Percentiles rank a stretch among this genome's conserved stretches.
phyloP scores from a whole-genome alignment of 495 filamentous ascomycete genomes.

The Evernia prunastri region DNA sequence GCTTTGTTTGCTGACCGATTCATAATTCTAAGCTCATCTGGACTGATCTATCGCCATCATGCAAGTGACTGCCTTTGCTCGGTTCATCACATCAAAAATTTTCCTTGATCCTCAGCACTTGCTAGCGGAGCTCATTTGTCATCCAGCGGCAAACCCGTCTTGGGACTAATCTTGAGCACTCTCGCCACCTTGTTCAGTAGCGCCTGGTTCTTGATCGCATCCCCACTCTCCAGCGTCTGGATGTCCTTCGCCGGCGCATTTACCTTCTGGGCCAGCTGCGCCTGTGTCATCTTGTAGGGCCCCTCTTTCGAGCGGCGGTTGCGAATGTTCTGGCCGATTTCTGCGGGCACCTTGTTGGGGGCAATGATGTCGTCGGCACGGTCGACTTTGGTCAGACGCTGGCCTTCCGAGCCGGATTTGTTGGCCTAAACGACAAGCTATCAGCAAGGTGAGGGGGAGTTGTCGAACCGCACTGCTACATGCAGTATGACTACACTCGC shows the following conservation, averaged over 20 bases:
- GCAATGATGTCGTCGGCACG: slow-evolving; percentile 96
- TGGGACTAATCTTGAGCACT: slow-evolving; percentile 29
- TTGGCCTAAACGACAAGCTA: slow-evolving; percentile 38
- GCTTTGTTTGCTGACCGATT: slow-evolving; percentile 9
- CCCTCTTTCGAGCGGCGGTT: slow-evolving; percentile 61
- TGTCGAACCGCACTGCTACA: neutral
- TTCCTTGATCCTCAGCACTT: neutral
- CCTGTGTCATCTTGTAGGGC: slow-evolving; percentile 84
- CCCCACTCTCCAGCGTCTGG: slow-evolving; percentile 27
- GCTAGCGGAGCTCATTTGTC: slow-evolving; percentile 17
- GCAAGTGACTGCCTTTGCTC: slow-evolving; percentile 1
- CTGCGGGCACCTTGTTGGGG: slow-evolving; percentile 76
- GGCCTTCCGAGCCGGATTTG: slow-evolving; percentile 67
- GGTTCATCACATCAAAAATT: neutral
- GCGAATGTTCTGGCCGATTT: slow-evolving; percentile 78
- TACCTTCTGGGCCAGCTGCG: slow-evolving; percentile 90
- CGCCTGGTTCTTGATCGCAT: slow-evolving; percentile 28
- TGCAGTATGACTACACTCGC: neutral
- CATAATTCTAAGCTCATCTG: slow-evolving; percentile 1
- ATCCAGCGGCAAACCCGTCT: slow-evolving; percentile 27
- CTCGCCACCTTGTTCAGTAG: slow-evolving; percentile 27
- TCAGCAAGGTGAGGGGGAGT: neutral
- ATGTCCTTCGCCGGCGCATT: slow-evolving; percentile 44
- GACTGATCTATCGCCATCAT: slow-evolving; percentile 17
- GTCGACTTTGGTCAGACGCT: slow-evolving; percentile 96